Percentiles rank a stretch among this genome's conserved stretches.
Conservation (phyloP, 2,329 filamentous ascomycete species). For the Pyrenochaeta sp. region DNA sequence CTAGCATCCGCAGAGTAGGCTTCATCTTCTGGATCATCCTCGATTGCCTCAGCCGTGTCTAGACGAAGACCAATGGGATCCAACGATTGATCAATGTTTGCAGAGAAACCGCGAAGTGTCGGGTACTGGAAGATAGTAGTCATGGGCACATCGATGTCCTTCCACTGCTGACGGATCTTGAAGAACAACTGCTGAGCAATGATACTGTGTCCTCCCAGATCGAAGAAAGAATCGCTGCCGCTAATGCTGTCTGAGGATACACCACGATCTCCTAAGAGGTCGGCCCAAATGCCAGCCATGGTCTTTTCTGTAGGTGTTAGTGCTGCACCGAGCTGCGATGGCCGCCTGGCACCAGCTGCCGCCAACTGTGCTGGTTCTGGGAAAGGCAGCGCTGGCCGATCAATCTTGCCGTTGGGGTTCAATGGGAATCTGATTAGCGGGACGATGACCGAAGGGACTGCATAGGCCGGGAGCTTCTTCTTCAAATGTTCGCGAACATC, state of each 20-base stretch:
- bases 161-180: slow-evolving; percentile 68
- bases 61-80: slow-evolving; percentile 58
- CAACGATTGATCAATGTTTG: slow-evolving; percentile 59
- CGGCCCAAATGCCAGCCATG: slow-evolving; percentile 76
- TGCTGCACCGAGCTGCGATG: slow-evolving; percentile 54
- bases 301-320: slow-evolving; percentile 67
- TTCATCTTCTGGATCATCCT: slow-evolving; percentile 58
- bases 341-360: slow-evolving; percentile 60
- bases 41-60: slow-evolving; percentile 47
- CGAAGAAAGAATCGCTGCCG: slow-evolving; percentile 73
- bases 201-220: slow-evolving; percentile 81
- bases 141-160: slow-evolving; percentile 72
- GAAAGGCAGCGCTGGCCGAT: slow-evolving; percentile 81
- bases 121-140: slow-evolving; percentile 73
- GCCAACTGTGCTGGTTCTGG: slow-evolving; percentile 74
- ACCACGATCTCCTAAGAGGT: slow-evolving; percentile 66
- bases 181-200: slow-evolving; percentile 83
- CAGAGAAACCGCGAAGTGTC: slow-evolving; percentile 65
- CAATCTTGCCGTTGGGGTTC: slow-evolving; percentile 72
- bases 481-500: slow-evolving; percentile 73
- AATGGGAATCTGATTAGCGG: slow-evolving; percentile 75
- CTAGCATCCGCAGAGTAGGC: slow-evolving; percentile 63
- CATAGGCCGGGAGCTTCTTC: slow-evolving; percentile 74
- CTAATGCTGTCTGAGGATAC: slow-evolving; percentile 72
- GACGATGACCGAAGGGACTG: slow-evolving; percentile 77